These are phyloP conservation scores for Neurospora sp. DNA, from an alignment of 495 filamentous ascomycete genomes.

Conservation along the genomic window DNA sequence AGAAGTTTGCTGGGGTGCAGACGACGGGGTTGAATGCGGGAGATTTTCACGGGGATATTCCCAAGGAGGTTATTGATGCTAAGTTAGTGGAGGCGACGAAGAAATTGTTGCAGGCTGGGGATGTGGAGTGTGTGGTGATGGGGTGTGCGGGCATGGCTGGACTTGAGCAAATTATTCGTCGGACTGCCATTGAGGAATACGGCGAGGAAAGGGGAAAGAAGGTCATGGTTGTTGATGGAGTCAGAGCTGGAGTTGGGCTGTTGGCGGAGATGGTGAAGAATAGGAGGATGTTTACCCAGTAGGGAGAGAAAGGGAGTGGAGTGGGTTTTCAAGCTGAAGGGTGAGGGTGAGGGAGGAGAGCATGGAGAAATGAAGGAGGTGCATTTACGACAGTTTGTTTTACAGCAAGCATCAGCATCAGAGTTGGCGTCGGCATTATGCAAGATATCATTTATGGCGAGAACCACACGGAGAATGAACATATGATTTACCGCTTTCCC, in stretches of 20 bases:
- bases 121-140: constrained; percentile 58
- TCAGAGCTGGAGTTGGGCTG: constrained; percentile 63
- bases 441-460: not conserved
- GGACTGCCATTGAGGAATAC: constrained; percentile 53
- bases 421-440: not conserved
- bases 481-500: too few relatives aligned
- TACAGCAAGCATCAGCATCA: not conserved
- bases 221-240: constrained; percentile 74
- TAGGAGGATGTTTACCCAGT: constrained; percentile 21
- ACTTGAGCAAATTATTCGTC: constrained; percentile 68
- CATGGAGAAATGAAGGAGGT: not conserved
- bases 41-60: constrained; percentile 62
- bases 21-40: constrained; percentile 75
- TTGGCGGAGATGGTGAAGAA: constrained; percentile 47
- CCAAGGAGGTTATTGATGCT: constrained; percentile 49
- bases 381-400: not conserved
- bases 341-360: not conserved
- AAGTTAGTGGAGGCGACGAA: constrained; percentile 61
- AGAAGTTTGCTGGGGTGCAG: constrained; percentile 65
- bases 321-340: not conserved
- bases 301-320: not conserved
- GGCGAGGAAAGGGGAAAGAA: constrained; percentile 47
- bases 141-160: constrained; percentile 92
- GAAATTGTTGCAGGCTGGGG: constrained; percentile 45
- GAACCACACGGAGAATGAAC: too few relatives aligned